Percentiles rank a stretch among this genome's conserved stretches.
These are phyloP conservation scores for Cucumis hystrix DNA, from an alignment of 306 rosid species.

Conservation along the genomic window DNA sequence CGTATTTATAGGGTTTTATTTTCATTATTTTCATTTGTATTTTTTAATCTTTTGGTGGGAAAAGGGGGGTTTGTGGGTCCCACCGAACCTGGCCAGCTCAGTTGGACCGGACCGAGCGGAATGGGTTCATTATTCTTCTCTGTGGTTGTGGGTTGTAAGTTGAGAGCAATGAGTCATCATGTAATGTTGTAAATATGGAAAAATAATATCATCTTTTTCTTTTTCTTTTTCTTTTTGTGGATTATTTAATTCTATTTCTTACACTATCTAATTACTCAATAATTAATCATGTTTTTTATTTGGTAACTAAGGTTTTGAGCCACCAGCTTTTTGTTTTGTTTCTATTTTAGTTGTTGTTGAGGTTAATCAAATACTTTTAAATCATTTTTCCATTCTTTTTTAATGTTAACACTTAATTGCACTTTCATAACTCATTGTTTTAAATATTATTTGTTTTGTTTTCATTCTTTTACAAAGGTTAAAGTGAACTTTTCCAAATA, in stretches of 20 bases:
- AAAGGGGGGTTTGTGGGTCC: background rate
- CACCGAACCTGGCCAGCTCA: background rate
- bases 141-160: conserved; percentile 3
- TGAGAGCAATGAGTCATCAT: background rate
- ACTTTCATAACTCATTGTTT: too few species aligned
- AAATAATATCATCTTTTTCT: background rate
- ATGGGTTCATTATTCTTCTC: background rate
- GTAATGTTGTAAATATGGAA: background rate
- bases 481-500: too few species aligned
- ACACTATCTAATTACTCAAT: background rate
- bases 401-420: too few species aligned
- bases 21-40: too few species aligned
- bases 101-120: background rate
- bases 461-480: too few species aligned
- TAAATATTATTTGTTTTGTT: too few species aligned
- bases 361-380: too few species aligned
- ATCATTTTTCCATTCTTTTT: too few species aligned
- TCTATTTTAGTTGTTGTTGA: too few species aligned
- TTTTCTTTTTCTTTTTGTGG: background rate
- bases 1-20: background rate
- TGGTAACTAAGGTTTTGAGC: background rate
- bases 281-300: too few species aligned
- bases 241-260: background rate
- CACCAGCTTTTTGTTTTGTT: too few species aligned
- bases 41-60: background rate